A percentile compares a stretch with the other conserved stretches of the same genome.
These are phyloP conservation scores for Begonia fuchsioides DNA, from an alignment of 306 rosid genomes.

Conservation along the genomic window DNA sequence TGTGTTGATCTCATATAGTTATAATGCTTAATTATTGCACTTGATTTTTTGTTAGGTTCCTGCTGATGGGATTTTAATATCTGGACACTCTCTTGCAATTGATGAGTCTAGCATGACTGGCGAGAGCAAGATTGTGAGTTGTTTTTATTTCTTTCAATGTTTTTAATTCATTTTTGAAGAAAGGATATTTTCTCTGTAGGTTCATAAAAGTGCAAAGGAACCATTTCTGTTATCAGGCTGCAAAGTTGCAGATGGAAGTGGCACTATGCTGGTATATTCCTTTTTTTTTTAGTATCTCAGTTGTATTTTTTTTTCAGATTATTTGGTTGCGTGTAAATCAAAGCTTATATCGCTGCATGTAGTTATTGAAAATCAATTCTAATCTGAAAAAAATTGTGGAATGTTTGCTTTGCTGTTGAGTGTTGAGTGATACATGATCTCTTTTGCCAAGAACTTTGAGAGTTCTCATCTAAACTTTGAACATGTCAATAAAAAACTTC, in stretches of 20 bases:
- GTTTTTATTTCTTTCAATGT: constrained; percentile 7
- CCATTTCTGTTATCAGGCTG: constrained; percentile 91
- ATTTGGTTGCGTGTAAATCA: neutral
- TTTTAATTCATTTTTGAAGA: constrained; percentile 4
- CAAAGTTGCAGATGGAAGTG: constrained; percentile 88
- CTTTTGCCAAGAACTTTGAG: too few relatives aligned
- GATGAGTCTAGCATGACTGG: constrained; percentile 99
- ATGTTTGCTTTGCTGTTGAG: too few relatives aligned
- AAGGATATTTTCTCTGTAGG: constrained; percentile 27
- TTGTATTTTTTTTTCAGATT: neutral
- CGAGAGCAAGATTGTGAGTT: constrained; percentile 86
- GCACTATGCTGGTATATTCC: constrained; percentile 63
- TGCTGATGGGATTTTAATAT: constrained; percentile 72
- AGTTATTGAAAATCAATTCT: too few relatives aligned
- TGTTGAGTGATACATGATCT: too few relatives aligned
- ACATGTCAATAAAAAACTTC: too few relatives aligned
- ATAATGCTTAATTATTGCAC: constrained; percentile 9
- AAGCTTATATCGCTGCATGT: neutral
- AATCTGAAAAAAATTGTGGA: too few relatives aligned
- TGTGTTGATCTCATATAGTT: neutral
- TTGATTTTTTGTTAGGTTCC: constrained; percentile 48
- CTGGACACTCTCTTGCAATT: constrained; percentile 79
- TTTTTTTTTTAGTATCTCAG: too few relatives aligned
- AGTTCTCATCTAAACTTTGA: too few relatives aligned
- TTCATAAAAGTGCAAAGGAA: constrained; percentile 39